Evolutionary conservation across 495 filamentous ascomycete genomes (phyloP).

Genomic region (Podospora pseudoanserina): DNA sequence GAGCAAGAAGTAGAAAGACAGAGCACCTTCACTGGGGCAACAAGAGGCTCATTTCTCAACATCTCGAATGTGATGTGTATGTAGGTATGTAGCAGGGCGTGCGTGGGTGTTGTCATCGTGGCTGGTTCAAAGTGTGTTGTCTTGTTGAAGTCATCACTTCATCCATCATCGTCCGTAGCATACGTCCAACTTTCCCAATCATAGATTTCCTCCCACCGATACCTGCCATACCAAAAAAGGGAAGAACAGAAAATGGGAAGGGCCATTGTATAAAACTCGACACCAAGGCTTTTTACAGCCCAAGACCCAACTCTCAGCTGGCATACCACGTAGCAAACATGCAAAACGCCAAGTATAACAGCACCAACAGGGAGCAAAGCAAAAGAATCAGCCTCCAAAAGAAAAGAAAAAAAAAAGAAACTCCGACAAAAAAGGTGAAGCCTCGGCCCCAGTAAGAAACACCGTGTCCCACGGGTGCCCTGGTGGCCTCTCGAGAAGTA

Average conservation of each 20-base stretch:
- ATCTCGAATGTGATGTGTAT: neutral
- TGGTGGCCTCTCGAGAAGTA: neutral
- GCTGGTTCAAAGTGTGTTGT: constrained; percentile 1
- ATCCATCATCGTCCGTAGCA: constrained; percentile 13
- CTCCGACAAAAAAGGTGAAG: neutral
- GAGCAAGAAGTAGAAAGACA: neutral
- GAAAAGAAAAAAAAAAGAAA: neutral
- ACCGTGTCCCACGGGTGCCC: neutral
- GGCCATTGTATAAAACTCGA: neutral
- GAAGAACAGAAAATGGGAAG: constrained; percentile 9
- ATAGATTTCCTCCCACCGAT: constrained; percentile 6
- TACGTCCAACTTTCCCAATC: constrained; percentile 2
- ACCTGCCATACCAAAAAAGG: constrained; percentile 11
- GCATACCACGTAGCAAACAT: neutral
- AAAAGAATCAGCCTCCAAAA: neutral
- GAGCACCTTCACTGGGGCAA: neutral
- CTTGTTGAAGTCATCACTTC: constrained; percentile 21
- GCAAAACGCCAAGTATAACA: constrained; percentile 12
- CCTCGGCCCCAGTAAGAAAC: neutral
- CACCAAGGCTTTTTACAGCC: neutral
- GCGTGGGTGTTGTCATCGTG: neutral
- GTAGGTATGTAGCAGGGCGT: neutral
- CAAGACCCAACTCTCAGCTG: neutral
- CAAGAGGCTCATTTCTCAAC: neutral
- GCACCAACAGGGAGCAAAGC: constrained; percentile 7